Percentiles rank a stretch among this genome's conserved stretches.
These are phyloP conservation scores for Aspergillus bertholletiae DNA, from an alignment of 495 filamentous ascomycete species.

Conservation along the genomic window DNA sequence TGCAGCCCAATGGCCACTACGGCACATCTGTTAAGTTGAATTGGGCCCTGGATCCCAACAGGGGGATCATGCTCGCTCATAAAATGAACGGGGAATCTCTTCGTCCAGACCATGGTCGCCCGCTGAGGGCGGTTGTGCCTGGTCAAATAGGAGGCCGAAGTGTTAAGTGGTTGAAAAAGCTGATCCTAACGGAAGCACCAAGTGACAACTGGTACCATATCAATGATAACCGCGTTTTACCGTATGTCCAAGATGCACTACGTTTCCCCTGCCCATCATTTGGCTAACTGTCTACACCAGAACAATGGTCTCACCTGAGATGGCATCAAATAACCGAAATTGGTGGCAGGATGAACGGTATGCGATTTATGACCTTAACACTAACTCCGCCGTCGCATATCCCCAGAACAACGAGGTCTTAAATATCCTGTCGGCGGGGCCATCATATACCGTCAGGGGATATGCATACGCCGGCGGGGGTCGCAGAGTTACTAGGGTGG, in stretches of 20 bases:
- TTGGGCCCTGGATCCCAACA: slow-evolving; percentile 82
- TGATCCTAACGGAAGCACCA: slow-evolving; percentile 73
- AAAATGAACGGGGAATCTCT: slow-evolving; percentile 90
- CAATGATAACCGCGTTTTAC: slow-evolving; percentile 89
- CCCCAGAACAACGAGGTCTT: slow-evolving; percentile 78
- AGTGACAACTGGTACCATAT: slow-evolving; percentile 98
- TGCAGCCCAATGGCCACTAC: slow-evolving; percentile 81
- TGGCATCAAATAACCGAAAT: slow-evolving; percentile 66
- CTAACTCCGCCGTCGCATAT: slow-evolving; percentile 79
- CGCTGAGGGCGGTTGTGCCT: slow-evolving; percentile 79
- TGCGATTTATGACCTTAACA: slow-evolving; percentile 90
- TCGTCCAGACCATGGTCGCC: slow-evolving; percentile 83
- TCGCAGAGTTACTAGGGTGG: slow-evolving; percentile 77
- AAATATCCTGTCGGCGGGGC: slow-evolving; percentile 40
- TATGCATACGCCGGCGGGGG: slow-evolving; percentile 93
- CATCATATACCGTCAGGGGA: slow-evolving; percentile 65
- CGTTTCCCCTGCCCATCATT: not conserved
- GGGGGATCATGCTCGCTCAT: slow-evolving; percentile 85
- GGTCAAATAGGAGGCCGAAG: slow-evolving; percentile 93
- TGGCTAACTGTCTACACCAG: slow-evolving; percentile 16
- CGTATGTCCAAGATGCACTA: slow-evolving; percentile 38
- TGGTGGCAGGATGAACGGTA: slow-evolving; percentile 93
- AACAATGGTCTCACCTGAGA: slow-evolving; percentile 82
- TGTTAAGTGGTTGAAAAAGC: slow-evolving; percentile 90
- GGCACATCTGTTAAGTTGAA: slow-evolving; percentile 86